Evolutionary conservation across 371 early-diverging fungal genomes (phyloP).

Genomic region (Mucor ambiguus): DNA sequence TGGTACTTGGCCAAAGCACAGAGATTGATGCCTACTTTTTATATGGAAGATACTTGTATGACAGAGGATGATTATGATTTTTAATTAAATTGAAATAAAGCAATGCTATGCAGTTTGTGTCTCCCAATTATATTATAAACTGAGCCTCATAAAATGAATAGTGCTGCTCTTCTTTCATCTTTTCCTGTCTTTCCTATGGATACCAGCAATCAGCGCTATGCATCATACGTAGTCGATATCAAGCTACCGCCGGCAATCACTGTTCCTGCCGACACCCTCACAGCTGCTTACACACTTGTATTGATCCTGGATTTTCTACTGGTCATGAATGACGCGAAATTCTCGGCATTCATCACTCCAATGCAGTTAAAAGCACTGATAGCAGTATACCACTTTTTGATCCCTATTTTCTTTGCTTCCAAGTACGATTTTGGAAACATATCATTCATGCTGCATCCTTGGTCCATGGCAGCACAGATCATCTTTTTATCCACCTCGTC

Average conservation of each 20-base stretch:
- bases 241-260: slow-evolving; percentile 11
- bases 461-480: slow-evolving; percentile 17
- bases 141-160: background rate
- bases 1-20: slow-evolving; percentile 45
- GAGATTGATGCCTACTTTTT: slow-evolving; percentile 49
- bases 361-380: background rate
- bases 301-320: slow-evolving; percentile 14
- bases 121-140: background rate
- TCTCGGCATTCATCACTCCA: slow-evolving; percentile 7
- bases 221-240: slow-evolving; percentile 12
- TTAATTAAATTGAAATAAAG: slow-evolving; percentile 6
- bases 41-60: slow-evolving; percentile 41
- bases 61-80: slow-evolving; percentile 31
- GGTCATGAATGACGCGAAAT: slow-evolving; percentile 7
- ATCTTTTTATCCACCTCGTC: slow-evolving; percentile 12
- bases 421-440: slow-evolving; percentile 22
- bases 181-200: too few species aligned
- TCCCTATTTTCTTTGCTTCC: slow-evolving; percentile 13
- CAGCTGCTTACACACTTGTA: background rate
- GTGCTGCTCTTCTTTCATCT: background rate
- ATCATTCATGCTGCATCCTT: slow-evolving; percentile 24
- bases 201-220: background rate
- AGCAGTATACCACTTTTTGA: slow-evolving; percentile 15
- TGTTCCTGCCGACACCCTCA: background rate
- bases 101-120: background rate